Base-by-base conservation (phyloP, 495 filamentous ascomycete genomes). In the Penicillium robsamsonii region DNA sequence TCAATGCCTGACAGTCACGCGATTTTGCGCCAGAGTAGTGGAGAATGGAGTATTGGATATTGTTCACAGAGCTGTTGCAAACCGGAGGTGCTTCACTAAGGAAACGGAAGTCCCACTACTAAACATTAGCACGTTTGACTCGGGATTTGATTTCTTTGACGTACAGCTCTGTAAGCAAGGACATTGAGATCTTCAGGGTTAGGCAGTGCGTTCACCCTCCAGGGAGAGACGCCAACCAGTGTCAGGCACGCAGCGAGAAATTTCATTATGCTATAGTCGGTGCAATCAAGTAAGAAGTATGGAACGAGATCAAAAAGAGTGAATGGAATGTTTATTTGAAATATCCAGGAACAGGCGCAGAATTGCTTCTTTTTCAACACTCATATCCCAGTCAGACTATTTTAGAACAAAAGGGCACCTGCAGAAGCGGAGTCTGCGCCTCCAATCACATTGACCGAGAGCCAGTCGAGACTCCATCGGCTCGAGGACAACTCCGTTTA, bases 31-130 rank as follows among this genome's bases (percentile, higher is more conserved):
- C 70, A 15, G 50, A 60, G n/a, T 53, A 50, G 17, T 68, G 63
- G 29, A 41, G 60, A 13, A 73, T 44, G 12, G 59, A 61, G 4
- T 61, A 20, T 18, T 62, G 43, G 42, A 62, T 30, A 38, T 68
- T 68, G 48, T 61, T 59, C n/a, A 20, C 27, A 49, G 63, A 57
- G 9, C 59, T 49, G 38, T 64, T 48, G 63, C 70, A 73, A 58
- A 45, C 40, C 13, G 66, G 64, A 9, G 29, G 11, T 15, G 55
- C 58, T 15, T 31, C 53, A 52, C 50, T 63, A 46, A 68, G 59
- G 49, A 73, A 56, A 51, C 60, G 64, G 27, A 73, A 51, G 38
- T 73, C 66, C 70, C 70, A 73, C 70, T 73, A 18, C 40, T 13
- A 29, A 35, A 22, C 12, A 25, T 54, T 46, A 54, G 42, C 30